Percentiles rank a stretch among this genome's conserved stretches.
These are phyloP conservation scores for Lasiosphaeris hirsuta DNA, from an alignment of 495 filamentous ascomycete genomes.

Conservation along the genomic window DNA sequence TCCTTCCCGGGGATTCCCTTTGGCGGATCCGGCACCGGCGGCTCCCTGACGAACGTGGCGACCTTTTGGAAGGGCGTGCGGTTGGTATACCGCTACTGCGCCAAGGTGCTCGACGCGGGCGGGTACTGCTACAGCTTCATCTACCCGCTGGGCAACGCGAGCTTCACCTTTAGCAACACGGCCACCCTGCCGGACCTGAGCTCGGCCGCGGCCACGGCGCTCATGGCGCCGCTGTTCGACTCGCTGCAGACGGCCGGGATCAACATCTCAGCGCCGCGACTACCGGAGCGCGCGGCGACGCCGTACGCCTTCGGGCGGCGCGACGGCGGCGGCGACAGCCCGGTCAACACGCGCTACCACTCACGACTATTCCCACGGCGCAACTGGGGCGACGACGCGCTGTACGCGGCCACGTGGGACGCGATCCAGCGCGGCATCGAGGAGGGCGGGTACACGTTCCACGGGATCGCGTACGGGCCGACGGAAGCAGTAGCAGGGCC, in stretches of 20 bases:
- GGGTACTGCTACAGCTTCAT: slow-evolving; percentile 46
- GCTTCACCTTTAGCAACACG: slow-evolving; percentile 33
- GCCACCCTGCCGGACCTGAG: slow-evolving; percentile 34
- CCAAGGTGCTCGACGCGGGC: slow-evolving; percentile 34
- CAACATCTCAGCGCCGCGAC: slow-evolving; percentile 27
- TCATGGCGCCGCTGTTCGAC: slow-evolving; percentile 46
- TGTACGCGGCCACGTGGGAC: slow-evolving; percentile 46
- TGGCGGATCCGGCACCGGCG: slow-evolving; percentile 16
- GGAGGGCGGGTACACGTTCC: slow-evolving; percentile 40
- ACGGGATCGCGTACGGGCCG: slow-evolving; percentile 42
- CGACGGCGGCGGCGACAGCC: slow-evolving; percentile 19
- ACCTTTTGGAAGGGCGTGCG: slow-evolving; percentile 50
- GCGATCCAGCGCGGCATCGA: slow-evolving; percentile 47
- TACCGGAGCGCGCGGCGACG: slow-evolving; percentile 9
- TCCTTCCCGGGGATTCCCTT: slow-evolving; percentile 22
- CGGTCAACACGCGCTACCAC: slow-evolving; percentile 38
- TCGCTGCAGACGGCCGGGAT: slow-evolving; percentile 32
- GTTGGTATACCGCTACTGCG: slow-evolving; percentile 38
- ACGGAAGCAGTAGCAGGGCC: slow-evolving; percentile 31
- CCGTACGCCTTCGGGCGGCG: slow-evolving; percentile 21
- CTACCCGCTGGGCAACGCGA: slow-evolving; percentile 31
- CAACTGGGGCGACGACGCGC: slow-evolving; percentile 41
- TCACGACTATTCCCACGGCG: slow-evolving; percentile 52
- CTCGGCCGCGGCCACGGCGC: slow-evolving; percentile 27
- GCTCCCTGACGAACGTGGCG: slow-evolving; percentile 33